Percentiles rank a stretch among this genome's conserved stretches.
These are phyloP conservation scores for Tolypocladium inflatum DNA, from an alignment of 2,329 filamentous ascomycete species.

Conservation along the genomic window DNA sequence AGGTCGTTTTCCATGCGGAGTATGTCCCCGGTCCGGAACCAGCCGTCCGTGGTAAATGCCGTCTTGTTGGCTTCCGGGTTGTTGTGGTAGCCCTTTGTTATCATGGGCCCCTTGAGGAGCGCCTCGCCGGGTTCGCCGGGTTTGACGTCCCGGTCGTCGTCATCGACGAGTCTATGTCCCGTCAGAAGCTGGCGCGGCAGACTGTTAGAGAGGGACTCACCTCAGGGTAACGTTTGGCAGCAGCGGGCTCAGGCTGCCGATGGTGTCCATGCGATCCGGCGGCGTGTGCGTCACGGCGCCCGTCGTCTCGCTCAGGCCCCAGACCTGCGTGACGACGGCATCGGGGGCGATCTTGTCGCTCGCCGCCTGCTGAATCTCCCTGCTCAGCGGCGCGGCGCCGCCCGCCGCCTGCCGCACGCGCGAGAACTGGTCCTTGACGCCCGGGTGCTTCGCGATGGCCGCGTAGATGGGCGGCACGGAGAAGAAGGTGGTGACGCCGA, in stretches of 20 bases:
- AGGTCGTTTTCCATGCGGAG: slow-evolving; percentile 60
- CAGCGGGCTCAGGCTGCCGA: slow-evolving; percentile 32
- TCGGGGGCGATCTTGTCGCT: slow-evolving; percentile 34
- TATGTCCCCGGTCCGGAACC: slow-evolving; percentile 75
- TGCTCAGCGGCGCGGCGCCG: slow-evolving; percentile 48
- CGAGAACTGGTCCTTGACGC: slow-evolving; percentile 46
- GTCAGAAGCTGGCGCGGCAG: not conserved
- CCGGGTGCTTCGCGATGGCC: slow-evolving; percentile 45
- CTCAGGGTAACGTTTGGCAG: slow-evolving; percentile 18
- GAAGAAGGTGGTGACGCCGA: slow-evolving; percentile 44
- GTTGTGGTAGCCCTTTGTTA: slow-evolving; percentile 63
- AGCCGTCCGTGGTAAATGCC: slow-evolving; percentile 43
- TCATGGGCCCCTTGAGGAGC: slow-evolving; percentile 60
- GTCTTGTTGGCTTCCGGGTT: slow-evolving; percentile 56
- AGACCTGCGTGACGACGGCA: slow-evolving; percentile 40
- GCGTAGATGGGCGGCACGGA: slow-evolving; percentile 53
- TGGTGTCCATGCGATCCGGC: slow-evolving; percentile 27
- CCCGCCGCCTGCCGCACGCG: slow-evolving; percentile 34
- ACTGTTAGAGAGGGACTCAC: slow-evolving; percentile 9
- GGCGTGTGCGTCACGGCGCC: slow-evolving; percentile 36
- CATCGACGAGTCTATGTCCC: slow-evolving; percentile 25
- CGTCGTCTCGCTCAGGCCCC: slow-evolving; percentile 49
- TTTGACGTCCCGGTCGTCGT: slow-evolving; percentile 27
- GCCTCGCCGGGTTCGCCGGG: slow-evolving; percentile 45
- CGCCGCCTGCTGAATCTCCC: slow-evolving; percentile 41